Percentiles rank a stretch among this genome's conserved stretches.
These are phyloP conservation scores for Rhexocercosporidium sp. DNA, from an alignment of 2,329 filamentous ascomycete species.

Conservation along the genomic window DNA sequence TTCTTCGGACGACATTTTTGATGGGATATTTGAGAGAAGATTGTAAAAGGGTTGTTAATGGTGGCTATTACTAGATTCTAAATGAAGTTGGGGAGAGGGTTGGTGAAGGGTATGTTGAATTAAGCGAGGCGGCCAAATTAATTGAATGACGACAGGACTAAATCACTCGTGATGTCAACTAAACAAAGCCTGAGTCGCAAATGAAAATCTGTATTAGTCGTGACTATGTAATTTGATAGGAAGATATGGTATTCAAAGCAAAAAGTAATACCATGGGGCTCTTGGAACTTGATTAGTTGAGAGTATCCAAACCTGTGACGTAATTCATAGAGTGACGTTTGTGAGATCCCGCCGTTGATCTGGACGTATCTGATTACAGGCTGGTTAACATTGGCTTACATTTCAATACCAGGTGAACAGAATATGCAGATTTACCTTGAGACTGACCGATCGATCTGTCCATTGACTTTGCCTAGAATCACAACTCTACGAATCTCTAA, in stretches of 20 bases:
- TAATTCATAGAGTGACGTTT: not conserved
- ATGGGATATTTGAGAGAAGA: not conserved
- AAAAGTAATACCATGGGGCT: too few species aligned
- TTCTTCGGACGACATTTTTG: conserved; percentile 2
- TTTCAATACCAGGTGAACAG: too few species aligned
- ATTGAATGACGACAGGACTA: conserved; percentile 4
- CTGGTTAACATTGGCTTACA: too few species aligned
- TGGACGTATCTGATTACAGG: too few species aligned
- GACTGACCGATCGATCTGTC: not conserved
- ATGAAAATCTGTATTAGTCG: not conserved
- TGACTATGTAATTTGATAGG: not conserved
- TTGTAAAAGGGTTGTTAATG: not conserved
- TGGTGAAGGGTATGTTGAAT: not conserved
- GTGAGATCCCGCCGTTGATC: too few species aligned
- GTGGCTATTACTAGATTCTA: too few species aligned
- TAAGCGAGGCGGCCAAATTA: not conserved
- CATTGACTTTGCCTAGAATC: not conserved
- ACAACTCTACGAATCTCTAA: not conserved
- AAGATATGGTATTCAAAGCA: not conserved
- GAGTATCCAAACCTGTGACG: not conserved
- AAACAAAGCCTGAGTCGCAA: not conserved
- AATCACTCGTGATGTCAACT: not conserved
- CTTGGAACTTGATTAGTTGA: not conserved
- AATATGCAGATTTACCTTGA: too few species aligned
- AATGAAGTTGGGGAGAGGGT: too few species aligned